These are phyloP conservation scores for Kluyveromyces sp. DNA, from an alignment of 1,139 yeast genomes.

Conservation along the genomic window DNA sequence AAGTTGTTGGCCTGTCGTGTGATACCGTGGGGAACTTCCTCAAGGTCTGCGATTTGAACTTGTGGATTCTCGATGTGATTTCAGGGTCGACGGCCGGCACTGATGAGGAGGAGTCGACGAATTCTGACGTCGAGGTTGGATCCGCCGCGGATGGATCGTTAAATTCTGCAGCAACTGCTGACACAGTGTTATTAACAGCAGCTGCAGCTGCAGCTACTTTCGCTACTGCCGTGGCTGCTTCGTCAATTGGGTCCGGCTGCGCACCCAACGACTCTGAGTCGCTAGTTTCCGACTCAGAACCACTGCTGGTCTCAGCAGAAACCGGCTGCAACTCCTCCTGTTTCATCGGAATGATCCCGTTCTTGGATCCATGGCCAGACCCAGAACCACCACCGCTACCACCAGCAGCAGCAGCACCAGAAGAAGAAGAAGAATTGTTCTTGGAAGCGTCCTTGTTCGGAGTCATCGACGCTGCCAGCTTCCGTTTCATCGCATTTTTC, in stretches of 20 bases:
- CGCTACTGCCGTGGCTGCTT: not conserved
- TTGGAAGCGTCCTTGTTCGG: not conserved
- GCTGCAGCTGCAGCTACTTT: not conserved
- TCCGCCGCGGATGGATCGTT: no score
- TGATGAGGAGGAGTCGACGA: no score
- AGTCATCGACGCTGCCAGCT: constrained; percentile 1
- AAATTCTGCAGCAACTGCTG: no score
- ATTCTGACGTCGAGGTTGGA: no score
- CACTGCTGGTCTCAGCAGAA: constrained; percentile 35
- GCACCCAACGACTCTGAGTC: constrained; percentile 3
- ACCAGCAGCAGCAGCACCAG: no score
- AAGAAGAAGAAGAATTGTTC: no score
- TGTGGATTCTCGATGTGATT: constrained; percentile 35
- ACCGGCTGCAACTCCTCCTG: constrained; percentile 40
- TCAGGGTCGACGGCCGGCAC: not conserved
- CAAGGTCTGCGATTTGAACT: constrained; percentile 85
- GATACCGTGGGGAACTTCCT: constrained; percentile 93
- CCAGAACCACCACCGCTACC: not conserved
- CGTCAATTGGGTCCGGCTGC: no score
- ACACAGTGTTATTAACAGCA: not conserved
- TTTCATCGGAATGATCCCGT: constrained; percentile 34
- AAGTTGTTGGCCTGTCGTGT: constrained; percentile 73
- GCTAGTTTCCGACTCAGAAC: constrained; percentile 16
- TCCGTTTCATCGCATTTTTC: constrained; percentile 15
- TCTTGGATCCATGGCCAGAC: not conserved